Base-by-base conservation (phyloP, 768 basidiomycete species). In the Sporobolomyces phaffii region DNA sequence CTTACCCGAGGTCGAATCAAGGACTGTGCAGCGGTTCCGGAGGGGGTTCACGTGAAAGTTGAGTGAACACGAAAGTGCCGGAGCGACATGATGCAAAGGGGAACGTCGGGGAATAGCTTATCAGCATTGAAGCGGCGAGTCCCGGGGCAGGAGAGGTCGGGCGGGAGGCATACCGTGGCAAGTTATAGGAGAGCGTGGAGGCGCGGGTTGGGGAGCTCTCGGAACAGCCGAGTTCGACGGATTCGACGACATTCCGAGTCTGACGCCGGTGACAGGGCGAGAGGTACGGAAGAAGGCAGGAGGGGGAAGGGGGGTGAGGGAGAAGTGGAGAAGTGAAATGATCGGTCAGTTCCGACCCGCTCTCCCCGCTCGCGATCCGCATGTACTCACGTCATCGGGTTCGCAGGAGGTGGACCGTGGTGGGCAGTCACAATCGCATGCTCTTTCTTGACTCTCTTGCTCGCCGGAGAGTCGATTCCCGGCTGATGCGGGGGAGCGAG, bases 1-100 rank as follows among this genome's bases (percentile, higher is more conserved):
- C 47, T 73, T 72, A 43, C 76, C 76, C 2, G 72, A 56, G 2
- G 75, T 72, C 33, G 76, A 75, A 69, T 77, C 76, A 60, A 77
- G 75, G 26, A 77, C 76, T 77, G 71, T 24, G 18, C 26, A 8
- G 36, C 29, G 28, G 41, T 11, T 17, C 3, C 3, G 38, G 8
- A 6, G n/a, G 61, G 48, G 18, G 33, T 20, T 20, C 4, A 33
- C 0, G 29, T 26, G 31, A 38, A 24, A 14, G 38, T 38, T 38
- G 38, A 17, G 38, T 38, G 10, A 17, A 38, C 10, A 38, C 38
- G 38, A 38, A 38, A 38, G 17, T n/a, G n/a, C n/a, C n/a, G n/a
- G n/a, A n/a, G n/a, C n/a, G n/a, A n/a, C n/a, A n/a, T n/a, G n/a
- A n/a, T n/a, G n/a, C n/a, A n/a, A n/a, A n/a, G n/a, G n/a, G n/a